A percentile compares a stretch with the other conserved stretches of the same genome.
Conservation (phyloP, 2,329 filamentous ascomycete species). For the Botrytis porri region DNA sequence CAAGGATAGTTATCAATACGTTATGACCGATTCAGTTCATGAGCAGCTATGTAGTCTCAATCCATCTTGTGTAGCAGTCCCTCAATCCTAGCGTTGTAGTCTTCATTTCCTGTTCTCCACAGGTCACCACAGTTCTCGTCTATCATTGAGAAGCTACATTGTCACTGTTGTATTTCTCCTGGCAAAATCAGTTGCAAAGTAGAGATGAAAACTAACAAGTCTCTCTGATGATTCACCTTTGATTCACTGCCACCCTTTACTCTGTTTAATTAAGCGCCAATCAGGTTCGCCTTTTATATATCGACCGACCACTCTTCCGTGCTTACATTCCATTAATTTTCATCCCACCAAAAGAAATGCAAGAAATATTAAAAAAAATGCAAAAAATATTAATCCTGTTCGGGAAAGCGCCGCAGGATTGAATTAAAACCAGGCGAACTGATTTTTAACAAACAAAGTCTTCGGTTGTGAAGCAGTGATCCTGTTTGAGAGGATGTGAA, state of each 20-base stretch:
- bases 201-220: background rate
- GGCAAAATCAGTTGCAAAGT: background rate
- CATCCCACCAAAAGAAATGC: background rate
- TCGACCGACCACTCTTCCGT: too few species aligned
- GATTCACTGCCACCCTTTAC: too few species aligned
- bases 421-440: background rate
- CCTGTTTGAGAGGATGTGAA: constrained; percentile 9
- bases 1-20: background rate
- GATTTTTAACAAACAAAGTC: background rate
- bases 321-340: too few species aligned
- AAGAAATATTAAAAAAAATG: background rate
- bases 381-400: background rate
- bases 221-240: background rate
- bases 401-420: background rate
- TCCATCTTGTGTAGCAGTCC: too few species aligned
- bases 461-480: background rate
- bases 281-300: too few species aligned
- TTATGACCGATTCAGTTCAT: background rate
- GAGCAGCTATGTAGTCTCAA: background rate
- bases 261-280: too few species aligned
- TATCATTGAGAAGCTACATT: background rate
- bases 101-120: background rate
- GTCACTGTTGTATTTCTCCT: background rate
- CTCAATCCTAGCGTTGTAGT: background rate
- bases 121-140: background rate